Conservation (phyloP, 768 basidiomycete species). For the Boletus tomentosulus region DNA sequence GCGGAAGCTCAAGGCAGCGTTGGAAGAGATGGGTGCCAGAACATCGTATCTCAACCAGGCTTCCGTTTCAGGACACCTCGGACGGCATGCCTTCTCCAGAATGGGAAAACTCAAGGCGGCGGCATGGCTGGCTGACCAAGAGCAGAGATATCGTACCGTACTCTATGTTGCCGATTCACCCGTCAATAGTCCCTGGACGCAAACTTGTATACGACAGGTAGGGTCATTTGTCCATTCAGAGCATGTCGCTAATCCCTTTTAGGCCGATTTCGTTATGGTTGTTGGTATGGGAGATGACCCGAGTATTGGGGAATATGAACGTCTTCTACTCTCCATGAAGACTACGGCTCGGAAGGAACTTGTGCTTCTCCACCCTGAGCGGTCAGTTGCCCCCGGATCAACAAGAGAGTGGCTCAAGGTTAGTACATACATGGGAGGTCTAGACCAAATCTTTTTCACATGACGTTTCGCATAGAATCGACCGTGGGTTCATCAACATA, state of each 20-base stretch:
- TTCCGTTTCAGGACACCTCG: conserved; percentile 86
- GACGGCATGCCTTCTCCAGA: conserved; percentile 89
- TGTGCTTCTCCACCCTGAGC: conserved; percentile 88
- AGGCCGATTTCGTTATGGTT: conserved; percentile 93
- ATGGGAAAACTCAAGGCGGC: conserved; percentile 97
- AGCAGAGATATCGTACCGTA: conserved; percentile 89
- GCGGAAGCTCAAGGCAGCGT: conserved; percentile 77
- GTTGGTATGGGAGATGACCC: conserved; percentile 94
- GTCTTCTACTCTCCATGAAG: conserved; percentile 89
- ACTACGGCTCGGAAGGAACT: conserved; percentile 98
- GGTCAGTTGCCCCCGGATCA: conserved; percentile 82
- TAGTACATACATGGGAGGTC: conserved; percentile 11
- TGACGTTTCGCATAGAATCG: conserved; percentile 55
- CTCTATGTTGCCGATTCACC: conserved; percentile 96
- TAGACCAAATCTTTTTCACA: conserved; percentile 6
- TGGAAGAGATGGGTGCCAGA: conserved; percentile 91
- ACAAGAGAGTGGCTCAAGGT: conserved; percentile 97
- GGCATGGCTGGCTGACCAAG: conserved; percentile 90
- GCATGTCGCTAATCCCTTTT: conserved; percentile 8
- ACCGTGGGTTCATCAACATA: conserved; percentile 94
- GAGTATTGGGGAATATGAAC: conserved; percentile 88
- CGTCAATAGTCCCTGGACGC: conserved; percentile 94
- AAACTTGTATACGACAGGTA: conserved; percentile 95
- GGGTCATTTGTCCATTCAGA: conserved; percentile 11
- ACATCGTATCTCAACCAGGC: conserved; percentile 94